Evolutionary conservation across 805 yeast genomes (phyloP), one percentile per base, ranked within the genome.

Genomic region (Tetrapisispora nanseiensis): DNA sequence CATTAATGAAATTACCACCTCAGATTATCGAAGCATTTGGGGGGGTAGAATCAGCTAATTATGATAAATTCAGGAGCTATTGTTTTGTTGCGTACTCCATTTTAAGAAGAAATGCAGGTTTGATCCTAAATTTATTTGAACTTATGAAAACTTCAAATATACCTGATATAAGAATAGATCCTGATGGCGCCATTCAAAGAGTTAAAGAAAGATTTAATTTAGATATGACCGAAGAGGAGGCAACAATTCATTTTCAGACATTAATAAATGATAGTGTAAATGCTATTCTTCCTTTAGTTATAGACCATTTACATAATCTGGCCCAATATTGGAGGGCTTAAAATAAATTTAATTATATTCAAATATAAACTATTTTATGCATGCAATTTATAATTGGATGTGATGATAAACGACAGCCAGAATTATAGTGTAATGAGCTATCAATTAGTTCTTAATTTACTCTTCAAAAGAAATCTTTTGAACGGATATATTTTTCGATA

Each of bases 1-100:
- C 99, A 1, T 71, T 90, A 65, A 92, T 92, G 97, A 92, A 92
- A 57, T 67, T 92, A 30, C 98, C 98, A 0, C 92, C 92, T 33
- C 98, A 92, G 62, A 82, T 92, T 15, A 84, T 92, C 33, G 98
- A 92, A 50, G 97, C 97, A 0, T 92, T 92, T 86, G 99, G 99
- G 2, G 98, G 97, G 1, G 74, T 86, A 39, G 72, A 75, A 47
- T 86, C 90, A 39, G 83, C 82, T 33, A 89, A 90, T 59, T 92
- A 85, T 61, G 78, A 80, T 48, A 76, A 82, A 48, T 92, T 92
- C 65, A 76, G 94, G 54, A 85, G 86, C 60, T 89, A 89, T 63
- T 92, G 99, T 57, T 92, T 89, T 65, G 90, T 92, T 16, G 86
- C 96, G 0, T 92, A 86, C 59, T 84, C 92, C 9, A 90, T 95